phyloP scores from a whole-genome alignment of 1,139 yeast species.

The Geotrichum phurueaensis region DNA sequence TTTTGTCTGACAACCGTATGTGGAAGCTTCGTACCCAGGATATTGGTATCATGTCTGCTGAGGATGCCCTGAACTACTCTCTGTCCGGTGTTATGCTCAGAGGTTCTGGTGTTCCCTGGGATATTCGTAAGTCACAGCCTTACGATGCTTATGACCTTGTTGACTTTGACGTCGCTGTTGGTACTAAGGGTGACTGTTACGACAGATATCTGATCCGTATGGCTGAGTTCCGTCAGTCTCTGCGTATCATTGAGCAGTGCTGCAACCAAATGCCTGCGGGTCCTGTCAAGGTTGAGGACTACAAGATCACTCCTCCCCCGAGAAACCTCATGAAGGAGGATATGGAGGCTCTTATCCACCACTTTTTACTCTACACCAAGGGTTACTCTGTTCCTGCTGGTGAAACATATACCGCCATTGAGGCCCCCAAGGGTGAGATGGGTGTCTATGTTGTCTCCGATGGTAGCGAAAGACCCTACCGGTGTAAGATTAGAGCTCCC shows the following conservation, averaged over 20 bases:
- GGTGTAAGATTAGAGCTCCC: constrained; percentile 90
- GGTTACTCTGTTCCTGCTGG: constrained; percentile 89
- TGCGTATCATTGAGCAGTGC: constrained; percentile 85
- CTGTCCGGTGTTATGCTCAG: constrained; percentile 86
- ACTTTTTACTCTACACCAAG: constrained; percentile 79
- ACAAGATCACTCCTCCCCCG: constrained; percentile 78
- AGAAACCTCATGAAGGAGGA: constrained; percentile 80
- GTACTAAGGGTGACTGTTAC: constrained; percentile 83
- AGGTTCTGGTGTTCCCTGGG: constrained; percentile 86
- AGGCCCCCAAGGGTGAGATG: constrained; percentile 96
- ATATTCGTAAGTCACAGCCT: constrained; percentile 80
- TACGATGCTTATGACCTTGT: constrained; percentile 85
- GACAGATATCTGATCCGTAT: constrained; percentile 83
- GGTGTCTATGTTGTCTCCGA: constrained; percentile 85
- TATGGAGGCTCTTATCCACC: constrained; percentile 90
- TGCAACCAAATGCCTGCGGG: constrained; percentile 90
- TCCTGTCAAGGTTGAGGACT: constrained; percentile 87
- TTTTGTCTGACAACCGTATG: constrained; percentile 84
- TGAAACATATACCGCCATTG: constrained; percentile 86
- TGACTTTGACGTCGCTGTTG: constrained; percentile 84
- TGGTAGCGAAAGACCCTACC: constrained; percentile 85
- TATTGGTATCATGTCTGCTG: constrained; percentile 77
- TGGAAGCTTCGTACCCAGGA: constrained; percentile 86
- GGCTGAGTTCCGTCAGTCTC: constrained; percentile 88
- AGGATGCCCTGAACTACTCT: constrained; percentile 77